Conservation (phyloP, 2,329 filamentous ascomycete species). For the Helotiales sp. region DNA sequence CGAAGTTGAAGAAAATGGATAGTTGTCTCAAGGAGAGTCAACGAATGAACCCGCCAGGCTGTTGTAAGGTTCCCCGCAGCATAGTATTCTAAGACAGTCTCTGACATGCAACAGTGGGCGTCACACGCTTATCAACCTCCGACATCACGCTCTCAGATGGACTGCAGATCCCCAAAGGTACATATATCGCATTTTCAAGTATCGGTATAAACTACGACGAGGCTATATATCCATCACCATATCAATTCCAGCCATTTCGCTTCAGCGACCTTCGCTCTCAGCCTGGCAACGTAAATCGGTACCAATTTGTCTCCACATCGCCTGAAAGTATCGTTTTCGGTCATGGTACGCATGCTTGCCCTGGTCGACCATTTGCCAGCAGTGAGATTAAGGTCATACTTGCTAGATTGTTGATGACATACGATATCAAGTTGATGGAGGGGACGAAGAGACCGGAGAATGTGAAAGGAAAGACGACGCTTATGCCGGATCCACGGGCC, state of each 20-base stretch:
- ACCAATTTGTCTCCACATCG: conserved; percentile 35
- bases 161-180: not conserved
- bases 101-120: not conserved
- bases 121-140: not conserved
- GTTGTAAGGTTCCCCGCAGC: not conserved
- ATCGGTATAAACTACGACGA: not conserved
- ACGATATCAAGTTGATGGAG: not conserved
- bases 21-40: conserved; percentile 40
- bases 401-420: conserved; percentile 18
- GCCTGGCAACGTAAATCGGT: conserved; percentile 6
- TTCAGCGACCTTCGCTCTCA: conserved; percentile 12
- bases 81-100: not conserved
- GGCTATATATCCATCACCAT: conserved; percentile 1
- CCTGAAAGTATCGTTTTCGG: conserved; percentile 37
- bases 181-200: not conserved
- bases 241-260: conserved; percentile 16
- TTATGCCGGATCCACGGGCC: not conserved
- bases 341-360: conserved; percentile 42
- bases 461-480: not conserved
- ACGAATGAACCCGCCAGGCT: conserved; percentile 36
- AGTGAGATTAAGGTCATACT: conserved; percentile 50
- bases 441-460: not conserved
- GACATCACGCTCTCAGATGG: not conserved
- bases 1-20: conserved; percentile 36
- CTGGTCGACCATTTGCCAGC: conserved; percentile 41